Conservation (phyloP, 202 grass and related monocot genomes). For the Saccharum hybrid region DNA sequence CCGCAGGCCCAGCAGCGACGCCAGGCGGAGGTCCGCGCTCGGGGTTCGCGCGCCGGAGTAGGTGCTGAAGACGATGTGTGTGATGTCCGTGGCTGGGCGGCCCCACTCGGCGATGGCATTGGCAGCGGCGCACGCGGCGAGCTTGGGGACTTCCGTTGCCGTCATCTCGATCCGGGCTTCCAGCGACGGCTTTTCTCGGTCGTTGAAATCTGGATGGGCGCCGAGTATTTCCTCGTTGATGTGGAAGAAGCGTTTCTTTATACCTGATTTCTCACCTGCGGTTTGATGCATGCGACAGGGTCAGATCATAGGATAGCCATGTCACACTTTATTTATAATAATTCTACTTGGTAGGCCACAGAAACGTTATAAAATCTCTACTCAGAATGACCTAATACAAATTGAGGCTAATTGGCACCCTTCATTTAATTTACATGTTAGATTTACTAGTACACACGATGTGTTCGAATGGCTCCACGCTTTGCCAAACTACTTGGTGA, state of each 20-base stretch:
- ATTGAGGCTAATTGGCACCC: no score
- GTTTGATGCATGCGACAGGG: no score
- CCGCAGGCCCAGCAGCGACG: constrained; percentile 31
- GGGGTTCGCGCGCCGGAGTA: constrained; percentile 15
- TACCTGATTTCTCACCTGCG: neutral
- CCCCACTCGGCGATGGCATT: constrained; percentile 35
- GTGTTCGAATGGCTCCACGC: no score
- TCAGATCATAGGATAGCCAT: no score
- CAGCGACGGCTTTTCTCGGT: neutral
- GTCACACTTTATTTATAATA: no score
- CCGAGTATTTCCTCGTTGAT: constrained; percentile 16
- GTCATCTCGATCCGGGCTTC: constrained; percentile 38
- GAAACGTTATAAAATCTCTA: no score
- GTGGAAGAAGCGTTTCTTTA: constrained; percentile 10
- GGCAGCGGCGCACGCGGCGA: neutral
- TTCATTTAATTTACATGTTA: no score
- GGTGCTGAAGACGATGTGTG: constrained; percentile 12
- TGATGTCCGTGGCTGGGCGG: constrained; percentile 6
- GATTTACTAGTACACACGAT: no score
- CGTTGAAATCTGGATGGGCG: neutral
- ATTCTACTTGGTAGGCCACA: no score
- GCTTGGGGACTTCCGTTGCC: constrained; percentile 41
- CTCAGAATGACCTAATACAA: no score
- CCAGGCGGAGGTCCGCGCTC: constrained; percentile 36
- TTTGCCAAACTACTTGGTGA: no score